Conservation (phyloP, 352 stramenopile genomes). For the Phytopythium ostracodes region DNA sequence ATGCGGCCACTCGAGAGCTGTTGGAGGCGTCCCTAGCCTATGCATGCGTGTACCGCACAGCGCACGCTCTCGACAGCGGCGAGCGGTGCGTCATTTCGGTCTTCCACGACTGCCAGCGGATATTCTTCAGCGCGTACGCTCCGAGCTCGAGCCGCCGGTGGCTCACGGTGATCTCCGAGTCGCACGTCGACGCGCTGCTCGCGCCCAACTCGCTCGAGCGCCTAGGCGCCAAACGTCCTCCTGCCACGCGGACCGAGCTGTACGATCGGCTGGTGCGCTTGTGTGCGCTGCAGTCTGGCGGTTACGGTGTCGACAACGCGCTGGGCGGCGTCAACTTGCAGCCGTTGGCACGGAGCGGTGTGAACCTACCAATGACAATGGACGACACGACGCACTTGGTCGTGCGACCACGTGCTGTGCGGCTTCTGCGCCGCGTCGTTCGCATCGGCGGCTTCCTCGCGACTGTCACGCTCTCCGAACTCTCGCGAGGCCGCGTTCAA, state of each 20-base stretch:
- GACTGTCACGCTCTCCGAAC: conserved; percentile 58
- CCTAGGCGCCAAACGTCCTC: conserved; percentile 35
- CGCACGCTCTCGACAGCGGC: conserved; percentile 31
- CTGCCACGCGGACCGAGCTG: conserved; percentile 44
- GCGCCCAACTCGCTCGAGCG: conserved; percentile 58
- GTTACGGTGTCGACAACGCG: neutral
- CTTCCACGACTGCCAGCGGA: conserved; percentile 63
- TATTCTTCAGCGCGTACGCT: conserved; percentile 72
- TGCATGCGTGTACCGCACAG: conserved; percentile 58
- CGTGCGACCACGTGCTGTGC: conserved; percentile 41
- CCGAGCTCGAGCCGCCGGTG: conserved; percentile 43
- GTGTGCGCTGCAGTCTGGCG: conserved; percentile 37
- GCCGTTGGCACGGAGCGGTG: neutral
- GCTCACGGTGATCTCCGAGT: conserved; percentile 47
- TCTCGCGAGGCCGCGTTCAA: conserved; percentile 54
- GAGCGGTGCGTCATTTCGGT: conserved; percentile 58
- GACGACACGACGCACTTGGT: conserved; percentile 21
- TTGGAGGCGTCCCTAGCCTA: conserved; percentile 59
- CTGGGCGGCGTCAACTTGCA: neutral
- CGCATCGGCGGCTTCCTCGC: conserved; percentile 36
- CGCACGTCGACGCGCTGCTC: conserved; percentile 54
- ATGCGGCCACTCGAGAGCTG: conserved; percentile 36
- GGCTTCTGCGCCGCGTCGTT: conserved; percentile 48
- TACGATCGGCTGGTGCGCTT: conserved; percentile 57
- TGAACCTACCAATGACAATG: neutral